Evolutionary conservation across 2,329 filamentous ascomycete genomes (phyloP), one percentile per base, ranked within the genome.

Genomic region (Penicillium sp.): DNA sequence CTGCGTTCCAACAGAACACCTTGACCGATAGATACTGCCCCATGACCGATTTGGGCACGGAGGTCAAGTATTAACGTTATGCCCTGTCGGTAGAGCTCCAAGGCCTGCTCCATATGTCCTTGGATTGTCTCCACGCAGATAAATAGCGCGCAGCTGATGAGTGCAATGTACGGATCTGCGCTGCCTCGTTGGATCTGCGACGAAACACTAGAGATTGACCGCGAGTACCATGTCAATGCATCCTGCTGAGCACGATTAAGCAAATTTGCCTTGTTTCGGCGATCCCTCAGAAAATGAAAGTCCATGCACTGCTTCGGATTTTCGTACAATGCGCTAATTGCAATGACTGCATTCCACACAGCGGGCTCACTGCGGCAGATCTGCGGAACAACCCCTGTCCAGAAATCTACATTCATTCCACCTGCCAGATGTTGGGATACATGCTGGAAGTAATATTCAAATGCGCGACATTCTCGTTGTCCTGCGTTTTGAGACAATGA

Each of bases 91-190:
- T 71, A 71, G 2, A 73, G 63, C 4, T 57, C 61, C 1, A 69
- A 36, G 6, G 68, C 69, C 9, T 71, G 65, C 6, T 62, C 60
- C 21, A 66, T 49, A 17, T 57, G 61, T 2, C 67, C 71, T 35
- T 70, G 62, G 1, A 73, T 53, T 0, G 59, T 59, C 47, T 73
- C 71, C 15, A 73, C 70, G 57, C 71, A 73, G 19, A 73, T 73
- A n/a, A 70, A 73, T 5, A 74, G 53, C 0, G 71, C 60, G 39
- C 70, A 74, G 21, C 58, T 73, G 12, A 74, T 64, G 25, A 73
- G 57, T 12, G 67, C 67, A 38, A 72, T 57, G 19, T 70, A 68
- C 8, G 61, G 60, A 35, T 71, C 65, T 25, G 64, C 53, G 1
- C 23, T 53, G 1, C 66, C 66, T 13, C 61, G 57, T 35, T 64